These are phyloP conservation scores for Monosporascus sp. DNA, from an alignment of 2,329 filamentous ascomycete species.

Conservation along the genomic window DNA sequence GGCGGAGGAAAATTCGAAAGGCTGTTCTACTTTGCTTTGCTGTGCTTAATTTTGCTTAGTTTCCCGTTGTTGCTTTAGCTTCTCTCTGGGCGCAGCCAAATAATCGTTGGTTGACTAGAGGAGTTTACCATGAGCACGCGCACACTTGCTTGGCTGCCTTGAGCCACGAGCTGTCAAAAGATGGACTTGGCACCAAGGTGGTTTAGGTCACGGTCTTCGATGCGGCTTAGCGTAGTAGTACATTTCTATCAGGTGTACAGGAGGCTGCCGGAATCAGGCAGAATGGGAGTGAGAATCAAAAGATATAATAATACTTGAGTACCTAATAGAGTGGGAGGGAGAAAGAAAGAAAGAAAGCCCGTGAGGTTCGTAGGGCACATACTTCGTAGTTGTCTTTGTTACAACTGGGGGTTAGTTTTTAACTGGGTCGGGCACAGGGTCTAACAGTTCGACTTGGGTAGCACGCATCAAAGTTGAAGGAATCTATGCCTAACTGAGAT, in stretches of 20 bases:
- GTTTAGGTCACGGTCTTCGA: background rate
- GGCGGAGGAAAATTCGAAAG: background rate
- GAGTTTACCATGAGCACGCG: no score
- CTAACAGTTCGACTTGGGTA: background rate
- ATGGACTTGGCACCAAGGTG: background rate
- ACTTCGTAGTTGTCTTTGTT: background rate
- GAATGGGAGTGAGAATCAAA: background rate
- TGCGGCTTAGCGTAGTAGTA: background rate
- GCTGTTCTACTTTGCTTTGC: background rate
- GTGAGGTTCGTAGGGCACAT: background rate
- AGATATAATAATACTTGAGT: background rate
- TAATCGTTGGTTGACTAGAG: no score
- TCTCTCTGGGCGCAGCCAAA: no score
- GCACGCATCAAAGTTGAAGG: background rate
- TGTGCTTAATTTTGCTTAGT: background rate
- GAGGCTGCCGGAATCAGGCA: background rate
- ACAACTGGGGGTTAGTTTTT: background rate
- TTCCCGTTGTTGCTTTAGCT: no score
- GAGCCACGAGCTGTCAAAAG: background rate
- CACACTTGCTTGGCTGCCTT: background rate
- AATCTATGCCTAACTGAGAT: background rate
- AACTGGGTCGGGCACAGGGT: background rate
- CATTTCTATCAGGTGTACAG: background rate
- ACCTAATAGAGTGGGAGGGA: background rate
- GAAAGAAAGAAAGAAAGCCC: background rate